Evolutionary conservation across 106 monocot species (phyloP), one percentile per base, ranked within the genome.

Genomic region (Alisma plantagoaquatica): DNA sequence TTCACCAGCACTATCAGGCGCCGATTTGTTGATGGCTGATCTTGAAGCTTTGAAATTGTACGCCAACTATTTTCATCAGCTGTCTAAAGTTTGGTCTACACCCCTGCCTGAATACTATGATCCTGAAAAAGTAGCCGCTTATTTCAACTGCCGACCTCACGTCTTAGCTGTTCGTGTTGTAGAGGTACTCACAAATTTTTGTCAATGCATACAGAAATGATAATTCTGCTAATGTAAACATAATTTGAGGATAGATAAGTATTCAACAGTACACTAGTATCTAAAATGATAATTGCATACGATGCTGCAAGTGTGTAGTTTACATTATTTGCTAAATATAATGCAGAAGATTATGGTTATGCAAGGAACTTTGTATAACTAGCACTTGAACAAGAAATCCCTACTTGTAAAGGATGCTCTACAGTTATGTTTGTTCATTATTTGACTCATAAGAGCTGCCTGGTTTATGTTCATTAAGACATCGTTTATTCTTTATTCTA

Each of bases 111-210:
- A 85, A 41, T 15, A 32, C 27, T 92, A 92, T 59, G 91, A 92
- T 54, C 72, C 77, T 21, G 63, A 81, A 33, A 64, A 49, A 16
- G 70, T 85, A 16, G 62, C 78, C 35, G 19, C 45, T 9, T 92
- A 92, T 65, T 92, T 92, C 49, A 73, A 48, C 29, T 85, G 68
- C 50, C 77, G 91, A 2, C 85, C 91, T 73, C 91, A 92, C 67
- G 57, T 92, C 19, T 49, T 92, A 2, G 65, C 49, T 9, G 55
- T 70, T 33, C 71, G 91, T 51, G 64, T 82, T 22, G 33, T 85
- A 33, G 75, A 92, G 91, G 91, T 92, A 78, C n/a, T 45, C 20
- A 4, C 1, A 33, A 3, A 0, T 10, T 28, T 6, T 26, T 26
- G 26, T 26, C 17, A 12, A 27, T 15, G 25, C 21, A 0, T 26